These are phyloP conservation scores for Groenewaldozyma tartarivorans DNA, from an alignment of 805 yeast species.

Conservation along the genomic window DNA sequence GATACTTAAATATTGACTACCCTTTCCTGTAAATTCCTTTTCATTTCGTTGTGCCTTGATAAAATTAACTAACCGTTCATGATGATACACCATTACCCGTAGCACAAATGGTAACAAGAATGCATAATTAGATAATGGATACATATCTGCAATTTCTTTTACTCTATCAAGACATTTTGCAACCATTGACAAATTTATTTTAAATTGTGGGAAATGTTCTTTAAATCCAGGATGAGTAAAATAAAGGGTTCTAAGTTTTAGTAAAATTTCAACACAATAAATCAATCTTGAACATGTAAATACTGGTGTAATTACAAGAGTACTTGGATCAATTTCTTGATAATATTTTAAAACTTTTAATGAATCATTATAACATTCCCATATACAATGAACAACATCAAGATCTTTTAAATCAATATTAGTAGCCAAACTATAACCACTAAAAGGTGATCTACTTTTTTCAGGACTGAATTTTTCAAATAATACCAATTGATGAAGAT, in stretches of 20 bases:
- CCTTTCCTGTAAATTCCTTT: too few relatives aligned
- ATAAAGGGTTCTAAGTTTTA: conserved; percentile 25
- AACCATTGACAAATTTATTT: conserved; percentile 15
- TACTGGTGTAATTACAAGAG: conserved; percentile 45
- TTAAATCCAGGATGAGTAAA: conserved; percentile 21
- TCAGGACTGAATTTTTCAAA: conserved; percentile 16
- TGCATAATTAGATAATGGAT: conserved; percentile 23
- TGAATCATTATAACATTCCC: conserved; percentile 19
- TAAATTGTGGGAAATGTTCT: conserved; percentile 18
- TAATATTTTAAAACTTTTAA: conserved; percentile 17
- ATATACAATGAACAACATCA: conserved; percentile 21
- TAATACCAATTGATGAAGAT: conserved; percentile 30
- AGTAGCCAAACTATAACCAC: conserved; percentile 25
- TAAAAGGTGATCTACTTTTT: conserved; percentile 28
- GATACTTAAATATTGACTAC: too few relatives aligned
- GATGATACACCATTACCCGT: conserved; percentile 25
- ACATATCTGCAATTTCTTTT: conserved; percentile 16
- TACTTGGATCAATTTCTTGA: conserved; percentile 25
- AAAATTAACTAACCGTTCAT: conserved; percentile 19
- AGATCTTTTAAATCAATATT: conserved; percentile 14
- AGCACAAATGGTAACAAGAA: conserved; percentile 23
- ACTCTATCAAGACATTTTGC: conserved; percentile 14
- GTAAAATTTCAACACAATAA: conserved; percentile 22
- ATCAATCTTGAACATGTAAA: conserved; percentile 22
- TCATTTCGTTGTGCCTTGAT: too few relatives aligned